A percentile compares a stretch with the other conserved stretches of the same genome.
Conservation (phyloP, 164 flowering plant genomes). For the Hamamelis virginiana region DNA sequence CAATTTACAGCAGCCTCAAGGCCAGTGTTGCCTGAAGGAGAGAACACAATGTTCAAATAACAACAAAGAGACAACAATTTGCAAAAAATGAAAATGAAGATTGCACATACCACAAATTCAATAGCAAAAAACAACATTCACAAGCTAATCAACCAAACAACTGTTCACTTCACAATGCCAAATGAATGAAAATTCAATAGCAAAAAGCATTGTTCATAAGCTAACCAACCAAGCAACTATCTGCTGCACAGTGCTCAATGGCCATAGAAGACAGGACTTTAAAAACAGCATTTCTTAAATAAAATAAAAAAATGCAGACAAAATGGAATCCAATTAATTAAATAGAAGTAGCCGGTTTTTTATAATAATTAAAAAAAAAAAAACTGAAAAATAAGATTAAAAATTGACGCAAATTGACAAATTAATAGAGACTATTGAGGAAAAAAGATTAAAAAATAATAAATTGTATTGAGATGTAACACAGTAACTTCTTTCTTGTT, state of each 20-base stretch:
- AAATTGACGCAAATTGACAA: background rate
- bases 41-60: slow-evolving; percentile 6
- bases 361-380: background rate
- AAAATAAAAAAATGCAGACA: background rate
- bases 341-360: no score
- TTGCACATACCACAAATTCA: background rate
- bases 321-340: background rate
- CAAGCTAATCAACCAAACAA: no score
- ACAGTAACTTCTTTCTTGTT: no score
- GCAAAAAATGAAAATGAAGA: background rate
- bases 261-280: no score
- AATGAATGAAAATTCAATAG: no score
- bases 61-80: background rate
- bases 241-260: no score
- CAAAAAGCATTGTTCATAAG: no score
- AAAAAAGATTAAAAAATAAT: background rate
- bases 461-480: no score
- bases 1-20: slow-evolving; percentile 89
- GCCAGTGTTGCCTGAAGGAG: slow-evolving; percentile 62
- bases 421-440: background rate
- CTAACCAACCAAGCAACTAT: no score
- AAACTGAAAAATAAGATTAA: background rate
- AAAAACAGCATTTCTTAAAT: no score
- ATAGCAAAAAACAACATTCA: background rate
- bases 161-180: no score